Conservation (phyloP, 2,329 filamentous ascomycete species). For the Cyphellophora attinorum region DNA sequence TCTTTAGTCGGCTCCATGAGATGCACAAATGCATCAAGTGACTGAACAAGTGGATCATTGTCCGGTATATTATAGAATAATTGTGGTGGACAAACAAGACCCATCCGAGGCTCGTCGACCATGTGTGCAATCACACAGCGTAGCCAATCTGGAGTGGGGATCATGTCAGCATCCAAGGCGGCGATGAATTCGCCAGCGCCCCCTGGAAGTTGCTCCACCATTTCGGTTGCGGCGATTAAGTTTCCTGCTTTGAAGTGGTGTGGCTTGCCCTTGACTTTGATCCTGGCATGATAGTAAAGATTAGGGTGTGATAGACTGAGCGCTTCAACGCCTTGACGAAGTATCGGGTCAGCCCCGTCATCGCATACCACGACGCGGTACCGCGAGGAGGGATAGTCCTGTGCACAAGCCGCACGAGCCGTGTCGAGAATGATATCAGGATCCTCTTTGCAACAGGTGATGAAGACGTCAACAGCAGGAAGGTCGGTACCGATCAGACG, state of each 20-base stretch:
- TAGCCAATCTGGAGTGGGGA: conserved; percentile 20
- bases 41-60: conserved; percentile 18
- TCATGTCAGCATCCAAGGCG: conserved; percentile 23
- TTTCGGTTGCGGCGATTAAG: conserved; percentile 15
- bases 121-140: conserved; percentile 19
- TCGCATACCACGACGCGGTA: conserved; percentile 47
- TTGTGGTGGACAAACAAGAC: conserved; percentile 20
- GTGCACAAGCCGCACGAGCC: conserved; percentile 38
- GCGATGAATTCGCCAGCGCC: conserved; percentile 18
- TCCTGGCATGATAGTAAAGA: conserved; percentile 31
- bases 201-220: conserved; percentile 11
- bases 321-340: conserved; percentile 32
- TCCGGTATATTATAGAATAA: conserved; percentile 19
- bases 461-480: conserved; percentile 46
- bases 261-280: conserved; percentile 24
- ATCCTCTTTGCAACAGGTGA: conserved; percentile 48
- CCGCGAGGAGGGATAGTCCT: conserved; percentile 43
- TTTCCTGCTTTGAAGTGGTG: conserved; percentile 19
- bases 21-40: conserved; percentile 14
- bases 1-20: conserved; percentile 21
- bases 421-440: conserved; percentile 47
- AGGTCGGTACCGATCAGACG: conserved; percentile 28
- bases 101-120: conserved; percentile 13
- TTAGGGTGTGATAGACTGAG: conserved; percentile 21
- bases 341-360: conserved; percentile 29